Base-by-base conservation (phyloP, 306 rosid genomes). In the Pueraria montana region DNA sequence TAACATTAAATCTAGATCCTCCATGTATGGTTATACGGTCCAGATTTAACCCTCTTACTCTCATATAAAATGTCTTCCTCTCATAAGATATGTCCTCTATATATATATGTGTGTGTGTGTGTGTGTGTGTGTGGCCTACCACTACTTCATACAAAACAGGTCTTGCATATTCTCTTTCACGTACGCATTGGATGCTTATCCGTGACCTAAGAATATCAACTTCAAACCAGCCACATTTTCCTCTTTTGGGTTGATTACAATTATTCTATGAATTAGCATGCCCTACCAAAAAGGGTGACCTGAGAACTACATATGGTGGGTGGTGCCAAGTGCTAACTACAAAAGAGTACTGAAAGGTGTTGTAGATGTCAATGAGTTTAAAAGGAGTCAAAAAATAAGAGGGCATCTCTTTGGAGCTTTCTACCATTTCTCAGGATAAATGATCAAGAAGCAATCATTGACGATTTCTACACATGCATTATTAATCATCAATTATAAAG, bases 101-200 rank as follows among this genome's bases (percentile, higher is more conserved):
- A n/a, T n/a, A n/a, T n/a, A n/a, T n/a, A n/a, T n/a, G n/a, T n/a
- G n/a, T n/a, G n/a, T n/a, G n/a, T n/a, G n/a, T n/a, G n/a, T n/a
- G n/a, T n/a, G n/a, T n/a, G n/a, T 30, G 34, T 4, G 4, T 30
- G 34, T 30, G 34, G 4, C 34, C 34, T 30, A 30, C 34, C n/a
- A n/a, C n/a, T 30, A 30, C 34, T 30, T 30, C 34, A 30, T 30
- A 34, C n/a, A n/a, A n/a, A n/a, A n/a, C n/a, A n/a, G n/a, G n/a
- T n/a, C n/a, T n/a, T n/a, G 40, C 0, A 43, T 43, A 43, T 52
- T 23, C 17, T 14, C 42, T 30, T 63, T 63, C 11, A 63, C 18
- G 42, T 11, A 62, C 9, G 40, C 85, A 82, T 82, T 42, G 86
- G 82, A 82, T 82, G 50, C 86, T 76, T 67, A 55, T 76, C 70